Evolutionary conservation across 164 flowering plant species (phyloP).

Genomic region (Buxus sempervirens): DNA sequence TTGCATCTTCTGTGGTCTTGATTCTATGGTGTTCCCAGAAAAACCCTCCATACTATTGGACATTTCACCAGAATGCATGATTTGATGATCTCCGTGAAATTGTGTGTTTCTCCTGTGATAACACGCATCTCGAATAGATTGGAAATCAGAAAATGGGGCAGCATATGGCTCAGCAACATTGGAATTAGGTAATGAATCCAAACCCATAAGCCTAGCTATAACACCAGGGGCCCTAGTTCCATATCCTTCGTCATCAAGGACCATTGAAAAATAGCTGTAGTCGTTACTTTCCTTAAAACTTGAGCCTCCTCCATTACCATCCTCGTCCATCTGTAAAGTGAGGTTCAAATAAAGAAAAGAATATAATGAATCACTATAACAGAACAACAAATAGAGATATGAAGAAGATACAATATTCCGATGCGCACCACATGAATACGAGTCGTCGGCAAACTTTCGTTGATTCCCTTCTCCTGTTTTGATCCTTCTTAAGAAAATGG

Average conservation of each 20-base stretch:
- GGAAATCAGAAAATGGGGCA: constrained; percentile 23
- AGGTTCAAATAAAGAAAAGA: not conserved
- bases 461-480: constrained; percentile 31
- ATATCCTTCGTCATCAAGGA: constrained; percentile 41
- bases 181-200: constrained; percentile 54
- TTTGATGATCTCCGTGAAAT: constrained; percentile 23
- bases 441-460: constrained; percentile 18
- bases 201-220: constrained; percentile 75
- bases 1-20: constrained; percentile 29
- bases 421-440: constrained; percentile 28
- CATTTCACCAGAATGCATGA: constrained; percentile 23
- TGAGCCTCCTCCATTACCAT: constrained; percentile 24
- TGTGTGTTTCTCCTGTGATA: constrained; percentile 10
- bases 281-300: constrained; percentile 28
- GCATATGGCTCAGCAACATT: constrained; percentile 31
- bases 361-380: not conserved
- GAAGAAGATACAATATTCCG: not conserved
- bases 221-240: constrained; percentile 53
- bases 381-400: not conserved
- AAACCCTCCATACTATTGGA: constrained; percentile 25
- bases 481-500: constrained; percentile 23
- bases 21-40: constrained; percentile 22
- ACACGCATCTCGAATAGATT: constrained; percentile 24
- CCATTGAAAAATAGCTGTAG: constrained; percentile 33
- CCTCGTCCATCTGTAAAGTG: constrained; percentile 27